phyloP scores from a whole-genome alignment of 306 rosid species.

The Quercus rubra region DNA sequence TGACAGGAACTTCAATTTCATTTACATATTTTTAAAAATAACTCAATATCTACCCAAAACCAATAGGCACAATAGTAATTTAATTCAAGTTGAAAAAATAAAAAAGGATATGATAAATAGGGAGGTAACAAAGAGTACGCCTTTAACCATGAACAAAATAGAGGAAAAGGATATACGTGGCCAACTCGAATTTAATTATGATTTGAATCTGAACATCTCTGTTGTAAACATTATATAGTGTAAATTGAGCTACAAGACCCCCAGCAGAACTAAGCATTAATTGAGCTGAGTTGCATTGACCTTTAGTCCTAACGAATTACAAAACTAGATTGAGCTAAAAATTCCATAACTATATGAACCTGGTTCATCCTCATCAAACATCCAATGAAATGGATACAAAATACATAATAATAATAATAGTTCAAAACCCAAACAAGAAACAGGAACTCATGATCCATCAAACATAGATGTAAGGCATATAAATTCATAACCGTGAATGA shows the following conservation, averaged over 20 bases:
- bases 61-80: not conserved
- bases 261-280: not conserved
- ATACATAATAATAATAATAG: not conserved
- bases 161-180: not conserved
- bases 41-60: not conserved
- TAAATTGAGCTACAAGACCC: no score
- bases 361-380: not conserved
- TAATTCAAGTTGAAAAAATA: not conserved
- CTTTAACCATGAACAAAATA: not conserved
- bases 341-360: not conserved
- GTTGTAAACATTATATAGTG: no score
- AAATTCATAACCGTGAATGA: not conserved
- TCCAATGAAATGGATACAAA: not conserved
- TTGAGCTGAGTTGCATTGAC: not conserved
- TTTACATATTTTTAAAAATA: no score
- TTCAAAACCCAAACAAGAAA: not conserved
- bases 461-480: not conserved
- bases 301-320: not conserved
- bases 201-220: no score
- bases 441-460: slow-evolving; percentile 1
- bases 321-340: not conserved
- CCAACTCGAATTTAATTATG: not conserved
- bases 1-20: no score
- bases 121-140: not conserved
- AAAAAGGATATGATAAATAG: not conserved